Conservation (phyloP, 78 protist genomes). For the Bodo saltans region DNA sequence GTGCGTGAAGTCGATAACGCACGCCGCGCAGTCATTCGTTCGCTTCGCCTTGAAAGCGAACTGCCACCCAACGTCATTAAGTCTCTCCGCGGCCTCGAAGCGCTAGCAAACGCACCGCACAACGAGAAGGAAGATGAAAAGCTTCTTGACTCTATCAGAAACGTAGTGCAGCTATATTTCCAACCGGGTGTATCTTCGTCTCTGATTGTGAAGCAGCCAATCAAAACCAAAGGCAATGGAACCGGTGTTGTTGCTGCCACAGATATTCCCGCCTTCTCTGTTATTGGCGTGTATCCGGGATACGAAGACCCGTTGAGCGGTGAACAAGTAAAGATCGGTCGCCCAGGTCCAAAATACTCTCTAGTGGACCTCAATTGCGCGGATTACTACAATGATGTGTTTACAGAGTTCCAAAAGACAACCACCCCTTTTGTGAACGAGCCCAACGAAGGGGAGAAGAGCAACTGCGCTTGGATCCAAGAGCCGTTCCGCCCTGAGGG, state of each 20-base stretch:
- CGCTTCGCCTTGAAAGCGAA: not conserved
- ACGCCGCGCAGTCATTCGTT: not conserved
- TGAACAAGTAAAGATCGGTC: not conserved
- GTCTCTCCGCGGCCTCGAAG: not conserved
- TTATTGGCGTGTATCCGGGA: conserved; percentile 19
- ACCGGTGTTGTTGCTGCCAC: conserved; percentile 4
- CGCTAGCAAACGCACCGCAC: too few species aligned
- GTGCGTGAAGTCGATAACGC: not conserved
- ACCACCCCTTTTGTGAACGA: conserved; percentile 19
- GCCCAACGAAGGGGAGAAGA: not conserved
- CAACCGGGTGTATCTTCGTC: not conserved
- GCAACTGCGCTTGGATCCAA: conserved; percentile 17
- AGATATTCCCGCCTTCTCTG: not conserved
- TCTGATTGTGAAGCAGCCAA: not conserved
- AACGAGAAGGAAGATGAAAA: too few species aligned
- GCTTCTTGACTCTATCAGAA: too few species aligned
- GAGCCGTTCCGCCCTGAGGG: not conserved
- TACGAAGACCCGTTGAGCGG: conserved; percentile 14
- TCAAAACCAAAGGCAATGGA: not conserved
- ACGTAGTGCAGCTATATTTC: not conserved
- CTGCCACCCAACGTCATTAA: not conserved
- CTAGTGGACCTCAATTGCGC: conserved; percentile 19
- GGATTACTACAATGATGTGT: conserved; percentile 20
- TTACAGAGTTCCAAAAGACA: not conserved
- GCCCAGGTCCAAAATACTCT: not conserved